phyloP scores from a whole-genome alignment of 495 filamentous ascomycete genomes.

The Penicillium bovifimosum region DNA sequence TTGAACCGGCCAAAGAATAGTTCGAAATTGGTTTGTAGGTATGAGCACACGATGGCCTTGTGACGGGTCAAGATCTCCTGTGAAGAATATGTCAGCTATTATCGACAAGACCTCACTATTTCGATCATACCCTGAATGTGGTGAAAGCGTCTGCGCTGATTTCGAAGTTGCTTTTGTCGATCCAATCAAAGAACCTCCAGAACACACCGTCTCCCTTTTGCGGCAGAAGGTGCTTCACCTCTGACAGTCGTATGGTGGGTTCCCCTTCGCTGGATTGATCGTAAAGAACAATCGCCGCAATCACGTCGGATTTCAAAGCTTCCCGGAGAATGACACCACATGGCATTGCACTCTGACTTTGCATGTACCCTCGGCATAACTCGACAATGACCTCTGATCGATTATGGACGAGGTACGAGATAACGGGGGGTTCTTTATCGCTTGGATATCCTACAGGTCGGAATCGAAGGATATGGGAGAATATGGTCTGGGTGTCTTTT shows the following conservation, averaged over 20 bases:
- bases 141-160: conserved; percentile 96
- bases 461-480: conserved; percentile 83
- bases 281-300: conserved; percentile 85
- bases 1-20: conserved; percentile 92
- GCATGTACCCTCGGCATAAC: conserved; percentile 82
- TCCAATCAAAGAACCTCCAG: conserved; percentile 98
- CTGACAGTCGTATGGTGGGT: conserved; percentile 48
- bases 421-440: conserved; percentile 66
- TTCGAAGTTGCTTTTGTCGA: conserved; percentile 91
- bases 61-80: conserved; percentile 93
- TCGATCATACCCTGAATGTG: conserved; percentile 71
- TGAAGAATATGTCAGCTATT: not conserved
- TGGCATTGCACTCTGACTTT: conserved; percentile 86
- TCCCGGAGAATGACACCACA: conserved; percentile 89
- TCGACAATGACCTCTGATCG: conserved; percentile 83
- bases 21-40: conserved; percentile 80
- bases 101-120: too few relatives aligned
- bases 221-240: conserved; percentile 59
- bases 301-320: conserved; percentile 83
- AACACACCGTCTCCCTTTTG: conserved; percentile 79
- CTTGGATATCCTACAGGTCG: conserved; percentile 47
- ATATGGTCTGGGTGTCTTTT: conserved; percentile 85
- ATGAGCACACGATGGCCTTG: conserved; percentile 80
- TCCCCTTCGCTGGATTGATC: conserved; percentile 70
- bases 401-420: conserved; percentile 77